Base-by-base conservation (phyloP, 805 yeast species). In the Saccharomycopsis guyanensis region DNA sequence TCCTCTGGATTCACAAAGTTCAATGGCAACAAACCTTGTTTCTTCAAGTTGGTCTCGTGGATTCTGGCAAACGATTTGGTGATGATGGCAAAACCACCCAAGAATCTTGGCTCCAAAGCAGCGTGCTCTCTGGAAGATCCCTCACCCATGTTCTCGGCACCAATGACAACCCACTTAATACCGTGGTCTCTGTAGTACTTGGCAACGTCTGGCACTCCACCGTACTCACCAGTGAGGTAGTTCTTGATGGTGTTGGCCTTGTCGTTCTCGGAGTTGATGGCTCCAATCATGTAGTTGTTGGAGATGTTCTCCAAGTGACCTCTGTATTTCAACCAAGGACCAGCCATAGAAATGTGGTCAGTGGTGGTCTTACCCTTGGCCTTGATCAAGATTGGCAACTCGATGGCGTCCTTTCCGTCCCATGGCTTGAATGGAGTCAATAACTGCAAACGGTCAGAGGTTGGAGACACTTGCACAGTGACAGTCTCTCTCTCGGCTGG, bases 81-180 rank as follows among this genome's bases (percentile, higher is more conserved):
- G 65, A 91, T 86, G 72, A 91, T 91, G 60, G 97, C 97, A 66
- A 86, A 87, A 62, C 94, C 97, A 78, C 97, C 97, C 66, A 91
- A 78, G 89, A 72, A 93, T 77, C 98, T 86, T 76, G 98, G 98
- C 79, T 89, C 96, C 68, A 91, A 80, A 60, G 98, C 98, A 66
- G 97, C 98, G 69, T 91, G 98, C 75, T 91, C 98, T 79, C 98
- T 87, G 60, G 97, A 91, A 54, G 97, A 89, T 75, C 98, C 98
- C 77, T 91, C 98, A 78, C 98, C 98, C 63, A 89, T 86, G 77
- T 91, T 91, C 73, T 91, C 97, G 65, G 87, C 97, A 71, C 97
- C 98, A 64, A 91, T 78, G 57, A 91, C 97, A 71, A 89, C 96
- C 97, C 97, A 91, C 63, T 75, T 82, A 64, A 82, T 73, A 60